Evolutionary conservation across 306 rosid species (phyloP), one percentile per base, ranked within the genome.

Genomic region (Aeschynomene evenia): DNA sequence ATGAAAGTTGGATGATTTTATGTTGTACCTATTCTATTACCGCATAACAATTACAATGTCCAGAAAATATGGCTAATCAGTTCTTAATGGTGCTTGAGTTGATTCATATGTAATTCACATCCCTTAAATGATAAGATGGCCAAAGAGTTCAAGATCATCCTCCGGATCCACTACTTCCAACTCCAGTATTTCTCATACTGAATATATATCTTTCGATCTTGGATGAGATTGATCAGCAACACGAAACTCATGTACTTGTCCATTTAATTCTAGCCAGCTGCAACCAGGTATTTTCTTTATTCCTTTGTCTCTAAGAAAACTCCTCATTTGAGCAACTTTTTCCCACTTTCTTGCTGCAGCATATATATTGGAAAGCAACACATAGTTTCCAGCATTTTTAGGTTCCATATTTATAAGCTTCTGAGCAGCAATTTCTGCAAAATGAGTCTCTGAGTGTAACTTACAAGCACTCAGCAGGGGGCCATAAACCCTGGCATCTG

Each of bases 331-430:
- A 31, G 89, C 88, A 28, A 88, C 95, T 66, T 80, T 71, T 46
- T 83, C 90, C 97, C 92, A 91, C 68, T 77, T 88, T 42, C 97
- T 95, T 13, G 90, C 90, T 29, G 90, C 92, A 64, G 97, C 95
- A 72, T 84, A 84, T 79, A 88, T 84, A 84, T 91, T 91, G 3
- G 95, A 85, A 34, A 91, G 85, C 85, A 86, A 74, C 16, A 88
- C 73, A 60, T 88, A 86, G 75, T 91, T 91, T 61, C 92, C 97
- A 39, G 92, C 83, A 69, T 91, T 91, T 71, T 78, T 76, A 4
- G 95, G 95, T 71, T 91, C 97, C 81, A 84, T 84, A 7, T 71
- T 68, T 16, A 91, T 73, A 63, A 91, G 90, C 84, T 88, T 86
- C 78, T 83, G 59, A n/a, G 92, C 97, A 8, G 97, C 90, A 71